A percentile compares a stretch with the other conserved stretches of the same genome.
These are phyloP conservation scores for Liriodendron chinense DNA, from an alignment of 164 flowering plant species.

Conservation along the genomic window DNA sequence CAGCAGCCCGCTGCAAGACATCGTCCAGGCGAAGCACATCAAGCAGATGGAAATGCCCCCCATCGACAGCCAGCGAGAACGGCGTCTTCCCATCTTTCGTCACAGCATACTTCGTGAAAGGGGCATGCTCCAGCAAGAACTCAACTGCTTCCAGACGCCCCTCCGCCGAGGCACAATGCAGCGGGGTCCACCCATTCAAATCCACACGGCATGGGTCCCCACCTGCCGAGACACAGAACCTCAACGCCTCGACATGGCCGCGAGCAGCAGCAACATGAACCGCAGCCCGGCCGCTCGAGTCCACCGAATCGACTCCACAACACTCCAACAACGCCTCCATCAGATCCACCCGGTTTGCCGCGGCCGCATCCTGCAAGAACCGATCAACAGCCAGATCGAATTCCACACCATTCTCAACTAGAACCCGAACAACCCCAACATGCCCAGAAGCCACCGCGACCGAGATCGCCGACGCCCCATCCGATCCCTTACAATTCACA, in stretches of 20 bases:
- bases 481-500: slow-evolving; percentile 26
- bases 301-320: slow-evolving; percentile 26
- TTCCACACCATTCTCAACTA: slow-evolving; percentile 26
- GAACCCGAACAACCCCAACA: slow-evolving; percentile 9
- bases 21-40: slow-evolving; percentile 47
- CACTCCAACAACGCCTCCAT: slow-evolving; percentile 31
- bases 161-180: slow-evolving; percentile 55
- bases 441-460: slow-evolving; percentile 37
- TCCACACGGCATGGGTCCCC: slow-evolving; percentile 39
- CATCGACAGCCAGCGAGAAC: slow-evolving; percentile 46
- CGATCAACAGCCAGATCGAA: slow-evolving; percentile 26
- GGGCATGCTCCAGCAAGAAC: slow-evolving; percentile 30
- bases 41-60: slow-evolving; percentile 36
- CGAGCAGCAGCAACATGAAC: slow-evolving; percentile 51
- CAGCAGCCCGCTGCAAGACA: slow-evolving; percentile 53
- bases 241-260: slow-evolving; percentile 45
- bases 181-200: slow-evolving; percentile 49
- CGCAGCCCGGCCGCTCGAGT: slow-evolving; percentile 47
- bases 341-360: slow-evolving; percentile 41
- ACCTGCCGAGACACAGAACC: slow-evolving; percentile 37
- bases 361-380: slow-evolving; percentile 51
- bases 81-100: slow-evolving; percentile 59
- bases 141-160: slow-evolving; percentile 49
- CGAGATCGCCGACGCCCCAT: slow-evolving; percentile 34
- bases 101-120: slow-evolving; percentile 37